These are phyloP conservation scores for Thielaviopsis populi DNA, from an alignment of 2,329 filamentous ascomycete genomes.

Conservation along the genomic window DNA sequence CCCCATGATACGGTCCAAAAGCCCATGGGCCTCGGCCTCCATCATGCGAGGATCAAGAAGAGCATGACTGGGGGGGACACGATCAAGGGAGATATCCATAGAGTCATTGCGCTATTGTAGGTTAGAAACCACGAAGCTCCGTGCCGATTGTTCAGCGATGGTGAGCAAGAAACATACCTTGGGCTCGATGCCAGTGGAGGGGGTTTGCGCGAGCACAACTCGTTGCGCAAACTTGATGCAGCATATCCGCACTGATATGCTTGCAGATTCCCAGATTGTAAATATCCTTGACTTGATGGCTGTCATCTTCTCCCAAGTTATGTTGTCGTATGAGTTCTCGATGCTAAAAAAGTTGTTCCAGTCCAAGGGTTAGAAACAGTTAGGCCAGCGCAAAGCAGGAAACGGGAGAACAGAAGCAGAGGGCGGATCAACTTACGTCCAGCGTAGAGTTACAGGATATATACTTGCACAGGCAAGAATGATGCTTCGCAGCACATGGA, in stretches of 20 bases:
- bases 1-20: slow-evolving; percentile 74
- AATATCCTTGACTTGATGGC: slow-evolving; percentile 82
- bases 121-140: slow-evolving; percentile 14
- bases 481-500: slow-evolving; percentile 66
- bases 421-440: slow-evolving; percentile 58
- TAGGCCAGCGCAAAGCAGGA: not conserved
- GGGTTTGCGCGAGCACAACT: slow-evolving; percentile 81
- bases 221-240: slow-evolving; percentile 96
- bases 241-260: slow-evolving; percentile 68
- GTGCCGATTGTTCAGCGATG: not conserved
- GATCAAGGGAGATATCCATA: slow-evolving; percentile 67
- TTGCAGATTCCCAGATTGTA: slow-evolving; percentile 69
- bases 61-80: slow-evolving; percentile 71
- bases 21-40: slow-evolving; percentile 81
- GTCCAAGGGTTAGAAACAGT: not conserved
- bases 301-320: slow-evolving; percentile 76
- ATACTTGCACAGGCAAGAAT: slow-evolving; percentile 84
- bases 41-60: slow-evolving; percentile 65
- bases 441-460: slow-evolving; percentile 80
- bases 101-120: slow-evolving; percentile 30
- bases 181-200: slow-evolving; percentile 65
- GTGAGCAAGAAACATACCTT: slow-evolving; percentile 43
- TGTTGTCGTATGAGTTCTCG: slow-evolving; percentile 65
- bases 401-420: slow-evolving; percentile 4
- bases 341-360: slow-evolving; percentile 53